These are phyloP conservation scores for Irpex sp. DNA, from an alignment of 1,284 basidiomycete species.

Conservation along the genomic window DNA sequence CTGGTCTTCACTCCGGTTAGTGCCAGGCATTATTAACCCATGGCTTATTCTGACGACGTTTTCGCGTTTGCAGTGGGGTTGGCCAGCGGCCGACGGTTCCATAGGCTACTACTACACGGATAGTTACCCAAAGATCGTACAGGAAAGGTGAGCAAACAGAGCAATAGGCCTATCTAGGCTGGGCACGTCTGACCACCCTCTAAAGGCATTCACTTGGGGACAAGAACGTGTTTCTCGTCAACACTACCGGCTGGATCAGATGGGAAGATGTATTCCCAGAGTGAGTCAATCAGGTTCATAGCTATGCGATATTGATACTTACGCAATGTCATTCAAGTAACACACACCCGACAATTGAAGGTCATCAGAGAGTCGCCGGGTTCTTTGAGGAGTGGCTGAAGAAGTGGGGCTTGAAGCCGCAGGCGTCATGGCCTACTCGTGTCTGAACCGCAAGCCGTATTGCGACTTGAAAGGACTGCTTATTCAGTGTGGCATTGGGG, in stretches of 20 bases:
- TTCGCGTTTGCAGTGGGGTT: slow-evolving; percentile 53
- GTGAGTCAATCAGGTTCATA: slow-evolving; percentile 32
- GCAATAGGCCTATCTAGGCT: background rate
- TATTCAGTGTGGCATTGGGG: no score
- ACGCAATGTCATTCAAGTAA: slow-evolving; percentile 41
- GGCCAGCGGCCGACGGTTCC: slow-evolving; percentile 59
- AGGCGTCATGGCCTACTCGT: slow-evolving; percentile 34
- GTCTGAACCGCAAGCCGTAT: background rate
- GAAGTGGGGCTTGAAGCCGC: slow-evolving; percentile 49
- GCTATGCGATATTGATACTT: no score
- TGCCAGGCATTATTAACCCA: slow-evolving; percentile 9
- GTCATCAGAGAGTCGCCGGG: slow-evolving; percentile 57
- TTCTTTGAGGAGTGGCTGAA: slow-evolving; percentile 53
- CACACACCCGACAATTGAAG: slow-evolving; percentile 54
- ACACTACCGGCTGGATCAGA: slow-evolving; percentile 66
- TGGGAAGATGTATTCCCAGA: slow-evolving; percentile 61
- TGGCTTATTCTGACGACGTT: background rate
- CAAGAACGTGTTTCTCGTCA: slow-evolving; percentile 57
- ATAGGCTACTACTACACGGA: slow-evolving; percentile 58
- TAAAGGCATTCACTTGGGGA: slow-evolving; percentile 49
- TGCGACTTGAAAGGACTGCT: background rate
- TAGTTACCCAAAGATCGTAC: slow-evolving; percentile 53
- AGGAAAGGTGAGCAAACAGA: slow-evolving; percentile 41
- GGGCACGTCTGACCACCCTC: slow-evolving; percentile 1
- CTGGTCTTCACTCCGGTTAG: slow-evolving; percentile 64